A percentile compares a stretch with the other conserved stretches of the same genome.
Evolutionary conservation across 2,329 filamentous ascomycete species (phyloP).

Genomic region (Aschersonia sp.): DNA sequence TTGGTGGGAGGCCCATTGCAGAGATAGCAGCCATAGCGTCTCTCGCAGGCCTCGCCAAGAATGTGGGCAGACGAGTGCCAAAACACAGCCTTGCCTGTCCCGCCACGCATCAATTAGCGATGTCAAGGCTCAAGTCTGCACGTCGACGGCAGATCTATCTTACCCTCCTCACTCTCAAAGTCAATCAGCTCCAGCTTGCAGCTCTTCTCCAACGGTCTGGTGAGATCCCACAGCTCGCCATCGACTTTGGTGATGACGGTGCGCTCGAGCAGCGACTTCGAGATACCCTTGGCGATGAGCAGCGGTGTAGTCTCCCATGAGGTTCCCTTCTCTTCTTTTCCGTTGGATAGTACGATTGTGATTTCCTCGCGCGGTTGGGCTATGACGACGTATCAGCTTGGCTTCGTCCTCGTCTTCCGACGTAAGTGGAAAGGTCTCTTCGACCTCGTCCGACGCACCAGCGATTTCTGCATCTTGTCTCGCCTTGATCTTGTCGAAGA

Average conservation of each 20-base stretch:
- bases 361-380: slow-evolving; percentile 60
- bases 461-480: slow-evolving; percentile 63
- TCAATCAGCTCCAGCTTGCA: slow-evolving; percentile 74
- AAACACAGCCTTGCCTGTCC: slow-evolving; percentile 74
- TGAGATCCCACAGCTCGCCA: slow-evolving; percentile 81
- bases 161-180: slow-evolving; percentile 45
- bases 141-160: neutral
- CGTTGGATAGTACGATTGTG: slow-evolving; percentile 59
- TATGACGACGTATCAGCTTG: slow-evolving; percentile 17
- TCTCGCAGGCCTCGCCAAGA: slow-evolving; percentile 87
- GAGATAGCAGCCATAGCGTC: slow-evolving; percentile 78
- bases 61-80: slow-evolving; percentile 96
- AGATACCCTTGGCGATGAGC: slow-evolving; percentile 64
- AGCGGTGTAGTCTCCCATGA: slow-evolving; percentile 87
- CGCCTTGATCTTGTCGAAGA: slow-evolving; percentile 83
- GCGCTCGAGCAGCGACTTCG: slow-evolving; percentile 72
- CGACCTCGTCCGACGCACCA: slow-evolving; percentile 13
- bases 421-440: neutral
- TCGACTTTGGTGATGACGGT: slow-evolving; percentile 79
- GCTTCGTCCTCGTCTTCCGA: neutral
- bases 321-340: slow-evolving; percentile 56
- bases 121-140: neutral
- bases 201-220: slow-evolving; percentile 76
- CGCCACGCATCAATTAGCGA: neutral
- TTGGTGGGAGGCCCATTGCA: slow-evolving; percentile 89